A percentile compares a stretch with the other conserved stretches of the same genome.
phyloP scores from a whole-genome alignment of 176 grass and related monocot species.

The Triticum aestivum region DNA sequence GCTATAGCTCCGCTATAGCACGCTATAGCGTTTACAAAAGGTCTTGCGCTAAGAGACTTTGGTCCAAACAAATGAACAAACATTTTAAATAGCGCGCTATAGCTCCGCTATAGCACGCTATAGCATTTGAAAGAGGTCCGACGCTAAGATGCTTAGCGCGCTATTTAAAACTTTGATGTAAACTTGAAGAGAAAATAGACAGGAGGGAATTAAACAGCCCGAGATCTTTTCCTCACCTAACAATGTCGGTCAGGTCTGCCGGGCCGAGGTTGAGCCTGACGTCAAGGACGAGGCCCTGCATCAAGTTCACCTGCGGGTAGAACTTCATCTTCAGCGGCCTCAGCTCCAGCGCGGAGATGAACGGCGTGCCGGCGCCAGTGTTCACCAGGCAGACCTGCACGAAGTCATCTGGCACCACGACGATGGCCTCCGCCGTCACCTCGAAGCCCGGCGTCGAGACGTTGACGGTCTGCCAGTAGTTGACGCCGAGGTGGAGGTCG shows the following conservation, averaged over 20 bases:
- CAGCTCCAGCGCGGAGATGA: slow-evolving; percentile 51
- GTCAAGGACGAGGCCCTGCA: slow-evolving; percentile 18
- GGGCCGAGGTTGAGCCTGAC: slow-evolving; percentile 35
- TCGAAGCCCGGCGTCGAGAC: background rate
- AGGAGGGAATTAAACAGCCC: too few relatives aligned
- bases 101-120: too few relatives aligned
- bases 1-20: too few relatives aligned
- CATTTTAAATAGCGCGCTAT: too few relatives aligned
- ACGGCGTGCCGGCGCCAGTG: slow-evolving; percentile 55
- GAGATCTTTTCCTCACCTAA: slow-evolving; percentile 11
- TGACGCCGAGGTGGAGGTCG: slow-evolving; percentile 56
- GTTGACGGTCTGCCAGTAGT: slow-evolving; percentile 44
- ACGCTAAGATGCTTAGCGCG: too few relatives aligned
- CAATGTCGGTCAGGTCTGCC: background rate
- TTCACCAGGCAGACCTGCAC: slow-evolving; percentile 56
- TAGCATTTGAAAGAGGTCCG: too few relatives aligned
- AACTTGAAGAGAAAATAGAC: too few relatives aligned
- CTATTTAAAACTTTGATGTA: too few relatives aligned
- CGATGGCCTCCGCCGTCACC: slow-evolving; percentile 9
- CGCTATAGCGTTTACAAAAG: too few relatives aligned
- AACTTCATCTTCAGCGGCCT: slow-evolving; percentile 44
- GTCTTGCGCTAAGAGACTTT: too few relatives aligned
- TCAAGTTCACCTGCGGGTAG: slow-evolving; percentile 16
- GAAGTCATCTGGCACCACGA: slow-evolving; percentile 3
- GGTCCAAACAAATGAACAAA: too few relatives aligned